Evolutionary conservation across 2,329 filamentous ascomycete genomes (phyloP).

Genomic region (Massarina eburnea): DNA sequence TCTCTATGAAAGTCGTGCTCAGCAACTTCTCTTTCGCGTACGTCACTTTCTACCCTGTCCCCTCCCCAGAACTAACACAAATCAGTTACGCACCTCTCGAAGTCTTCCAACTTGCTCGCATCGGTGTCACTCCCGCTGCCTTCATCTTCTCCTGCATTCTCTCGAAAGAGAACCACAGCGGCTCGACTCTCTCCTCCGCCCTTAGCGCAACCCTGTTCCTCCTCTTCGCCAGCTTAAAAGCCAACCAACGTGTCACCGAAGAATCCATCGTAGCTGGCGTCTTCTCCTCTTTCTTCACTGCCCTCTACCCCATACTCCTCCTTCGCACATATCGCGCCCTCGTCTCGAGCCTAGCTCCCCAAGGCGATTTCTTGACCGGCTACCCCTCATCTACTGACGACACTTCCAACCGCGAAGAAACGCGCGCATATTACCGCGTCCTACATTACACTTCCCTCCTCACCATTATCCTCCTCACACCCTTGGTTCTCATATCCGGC

Average conservation of each 20-base stretch:
- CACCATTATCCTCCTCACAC: slow-evolving; percentile 52
- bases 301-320: slow-evolving; percentile 55
- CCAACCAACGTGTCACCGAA: slow-evolving; percentile 52
- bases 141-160: slow-evolving; percentile 53
- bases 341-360: slow-evolving; percentile 47
- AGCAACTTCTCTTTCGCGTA: slow-evolving; percentile 59
- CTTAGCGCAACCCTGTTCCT: slow-evolving; percentile 56
- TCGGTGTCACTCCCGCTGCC: slow-evolving; percentile 53
- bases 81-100: slow-evolving; percentile 53
- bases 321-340: slow-evolving; percentile 53
- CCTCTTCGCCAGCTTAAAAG: slow-evolving; percentile 50
- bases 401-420: slow-evolving; percentile 47
- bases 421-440: slow-evolving; percentile 54
- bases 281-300: slow-evolving; percentile 55
- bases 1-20: slow-evolving; percentile 53
- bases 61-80: slow-evolving; percentile 8
- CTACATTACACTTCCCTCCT: slow-evolving; percentile 56
- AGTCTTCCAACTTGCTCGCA: slow-evolving; percentile 56
- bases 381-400: slow-evolving; percentile 39
- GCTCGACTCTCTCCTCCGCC: slow-evolving; percentile 52
- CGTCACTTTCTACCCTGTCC: slow-evolving; percentile 13
- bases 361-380: slow-evolving; percentile 47
- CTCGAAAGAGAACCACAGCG: slow-evolving; percentile 49
- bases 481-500: slow-evolving; percentile 53
- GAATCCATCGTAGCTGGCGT: slow-evolving; percentile 55